These are phyloP conservation scores for Rhodomyrtus psidioides DNA, from an alignment of 441 rosid genomes.

Conservation along the genomic window DNA sequence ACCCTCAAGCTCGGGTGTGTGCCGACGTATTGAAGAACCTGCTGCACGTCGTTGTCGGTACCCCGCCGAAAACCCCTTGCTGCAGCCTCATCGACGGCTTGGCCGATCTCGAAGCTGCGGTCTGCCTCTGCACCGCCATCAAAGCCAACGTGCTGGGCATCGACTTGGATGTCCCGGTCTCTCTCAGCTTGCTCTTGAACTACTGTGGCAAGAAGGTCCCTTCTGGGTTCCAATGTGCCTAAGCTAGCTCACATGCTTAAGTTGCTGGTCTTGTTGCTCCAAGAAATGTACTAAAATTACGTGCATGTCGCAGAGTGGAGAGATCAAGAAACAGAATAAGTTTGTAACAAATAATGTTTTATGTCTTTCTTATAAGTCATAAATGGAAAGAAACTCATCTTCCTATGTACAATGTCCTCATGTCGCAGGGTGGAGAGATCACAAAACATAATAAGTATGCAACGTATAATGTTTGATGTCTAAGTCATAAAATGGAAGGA, in stretches of 20 bases:
- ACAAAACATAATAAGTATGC: too few species aligned
- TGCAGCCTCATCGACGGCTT: slow-evolving; percentile 42
- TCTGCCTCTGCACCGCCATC: slow-evolving; percentile 60
- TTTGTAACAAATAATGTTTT: not conserved
- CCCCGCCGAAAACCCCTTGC: slow-evolving; percentile 41
- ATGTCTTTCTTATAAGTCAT: not conserved
- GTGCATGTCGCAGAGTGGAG: not conserved
- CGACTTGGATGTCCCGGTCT: slow-evolving; percentile 39
- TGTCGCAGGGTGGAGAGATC: too few species aligned
- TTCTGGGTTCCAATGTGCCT: slow-evolving; percentile 42
- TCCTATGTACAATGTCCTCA: not conserved
- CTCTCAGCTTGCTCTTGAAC: slow-evolving; percentile 48
- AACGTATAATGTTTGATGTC: too few species aligned
- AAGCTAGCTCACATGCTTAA: not conserved
- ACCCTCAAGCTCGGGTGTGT: slow-evolving; percentile 57
- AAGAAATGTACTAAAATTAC: not conserved
- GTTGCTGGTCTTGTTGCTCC: not conserved
- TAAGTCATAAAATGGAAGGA: too few species aligned
- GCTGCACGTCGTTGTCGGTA: slow-evolving; percentile 38
- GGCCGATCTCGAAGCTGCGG: slow-evolving; percentile 54
- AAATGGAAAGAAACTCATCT: not conserved
- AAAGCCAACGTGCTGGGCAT: slow-evolving; percentile 44
- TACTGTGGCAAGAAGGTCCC: slow-evolving; percentile 55
- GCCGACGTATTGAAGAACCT: slow-evolving; percentile 36
- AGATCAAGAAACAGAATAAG: not conserved